Percentiles rank a stretch among this genome's conserved stretches.
These are phyloP conservation scores for Candida tallmaniae DNA, from an alignment of 805 yeast genomes.

Conservation along the genomic window DNA sequence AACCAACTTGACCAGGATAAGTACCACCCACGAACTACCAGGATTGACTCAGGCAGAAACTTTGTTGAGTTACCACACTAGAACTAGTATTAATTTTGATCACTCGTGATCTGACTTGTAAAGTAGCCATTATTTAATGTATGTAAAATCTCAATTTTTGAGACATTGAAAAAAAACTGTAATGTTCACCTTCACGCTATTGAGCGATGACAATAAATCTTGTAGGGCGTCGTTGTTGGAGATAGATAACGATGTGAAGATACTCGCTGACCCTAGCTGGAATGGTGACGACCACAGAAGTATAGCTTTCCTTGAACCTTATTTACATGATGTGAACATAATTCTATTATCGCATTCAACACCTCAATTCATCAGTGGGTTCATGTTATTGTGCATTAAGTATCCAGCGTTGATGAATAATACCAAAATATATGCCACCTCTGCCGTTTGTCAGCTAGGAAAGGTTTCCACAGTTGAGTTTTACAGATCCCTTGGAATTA, in stretches of 20 bases:
- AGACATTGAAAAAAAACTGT: not conserved
- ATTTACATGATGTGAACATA: slow-evolving; percentile 49
- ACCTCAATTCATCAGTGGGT: slow-evolving; percentile 75
- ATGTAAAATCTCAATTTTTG: not conserved
- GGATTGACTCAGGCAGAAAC: slow-evolving; percentile 49
- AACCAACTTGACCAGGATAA: slow-evolving; percentile 36
- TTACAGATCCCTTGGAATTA: slow-evolving; percentile 65
- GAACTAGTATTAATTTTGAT: slow-evolving; percentile 34
- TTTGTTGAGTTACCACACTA: slow-evolving; percentile 38
- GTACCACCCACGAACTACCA: slow-evolving; percentile 44
- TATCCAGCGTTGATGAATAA: slow-evolving; percentile 53
- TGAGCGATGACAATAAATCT: slow-evolving; percentile 24
- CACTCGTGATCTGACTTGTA: not conserved
- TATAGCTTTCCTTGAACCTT: slow-evolving; percentile 29
- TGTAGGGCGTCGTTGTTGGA: slow-evolving; percentile 46
- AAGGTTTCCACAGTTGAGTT: slow-evolving; percentile 79
- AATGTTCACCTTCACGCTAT: slow-evolving; percentile 36
- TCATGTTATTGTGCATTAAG: slow-evolving; percentile 55
- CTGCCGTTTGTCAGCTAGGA: slow-evolving; percentile 88
- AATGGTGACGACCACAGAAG: slow-evolving; percentile 43
- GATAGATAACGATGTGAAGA: slow-evolving; percentile 50
- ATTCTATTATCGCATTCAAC: slow-evolving; percentile 87
- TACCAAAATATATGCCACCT: slow-evolving; percentile 78
- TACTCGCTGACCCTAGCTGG: slow-evolving; percentile 77
- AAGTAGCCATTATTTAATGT: not conserved